Evolutionary conservation across 352 stramenopile species (phyloP).

Genomic region (Pythium rishiriense): DNA sequence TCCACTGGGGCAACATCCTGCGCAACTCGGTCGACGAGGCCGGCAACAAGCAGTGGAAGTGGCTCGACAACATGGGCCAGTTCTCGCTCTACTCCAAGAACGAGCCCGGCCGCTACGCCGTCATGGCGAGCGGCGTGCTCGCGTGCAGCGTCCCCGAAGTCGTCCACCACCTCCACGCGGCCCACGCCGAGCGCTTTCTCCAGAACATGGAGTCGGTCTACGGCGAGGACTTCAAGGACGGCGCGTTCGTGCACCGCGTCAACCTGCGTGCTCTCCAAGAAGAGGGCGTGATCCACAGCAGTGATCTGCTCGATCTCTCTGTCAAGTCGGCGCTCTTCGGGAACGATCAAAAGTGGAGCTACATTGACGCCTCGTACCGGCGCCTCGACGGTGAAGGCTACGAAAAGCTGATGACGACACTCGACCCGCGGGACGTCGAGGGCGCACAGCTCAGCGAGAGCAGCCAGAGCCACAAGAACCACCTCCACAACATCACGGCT

Average conservation of each 20-base stretch:
- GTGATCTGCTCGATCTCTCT: conserved; percentile 21
- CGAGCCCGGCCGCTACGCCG: conserved; percentile 10
- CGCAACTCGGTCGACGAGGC: conserved; percentile 5
- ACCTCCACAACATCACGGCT: conserved; percentile 25
- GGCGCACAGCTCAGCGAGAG: conserved; percentile 13
- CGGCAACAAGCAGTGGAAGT: conserved; percentile 22
- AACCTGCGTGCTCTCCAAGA: conserved; percentile 11
- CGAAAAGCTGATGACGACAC: conserved; percentile 30
- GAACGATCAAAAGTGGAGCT: conserved; percentile 31
- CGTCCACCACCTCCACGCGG: conserved; percentile 18
- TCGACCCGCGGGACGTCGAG: conserved; percentile 18
- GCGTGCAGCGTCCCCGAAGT: conserved; percentile 25
- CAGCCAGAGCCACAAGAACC: conserved; percentile 10
- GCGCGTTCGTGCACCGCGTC: conserved; percentile 26
- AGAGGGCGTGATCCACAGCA: neutral
- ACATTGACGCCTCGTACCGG: conserved; percentile 21
- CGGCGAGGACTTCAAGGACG: conserved; percentile 28
- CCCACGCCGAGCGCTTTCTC: conserved; percentile 13
- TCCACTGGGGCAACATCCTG: conserved; percentile 29
- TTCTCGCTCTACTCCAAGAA: conserved; percentile 27
- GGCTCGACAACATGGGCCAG: conserved; percentile 24
- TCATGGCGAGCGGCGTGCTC: conserved; percentile 22
- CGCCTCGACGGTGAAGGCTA: conserved; percentile 19
- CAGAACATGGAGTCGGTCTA: conserved; percentile 26
- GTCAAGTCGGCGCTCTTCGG: conserved; percentile 29